Evolutionary conservation across 768 basidiomycete genomes (phyloP).

Genomic region (Roridomyces roridus): DNA sequence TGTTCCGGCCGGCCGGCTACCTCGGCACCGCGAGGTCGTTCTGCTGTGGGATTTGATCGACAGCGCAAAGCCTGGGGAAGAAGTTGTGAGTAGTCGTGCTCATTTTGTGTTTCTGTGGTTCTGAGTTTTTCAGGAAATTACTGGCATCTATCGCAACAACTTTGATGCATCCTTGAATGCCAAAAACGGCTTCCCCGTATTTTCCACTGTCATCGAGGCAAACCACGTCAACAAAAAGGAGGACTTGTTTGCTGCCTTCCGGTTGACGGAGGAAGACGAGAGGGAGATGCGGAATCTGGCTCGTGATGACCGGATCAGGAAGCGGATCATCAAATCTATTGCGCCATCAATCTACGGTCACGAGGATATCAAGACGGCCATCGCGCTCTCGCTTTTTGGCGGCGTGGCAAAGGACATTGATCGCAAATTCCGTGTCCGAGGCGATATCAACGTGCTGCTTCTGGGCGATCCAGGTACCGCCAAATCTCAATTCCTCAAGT

Average conservation of each 20-base stretch:
- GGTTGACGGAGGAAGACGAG: constrained; percentile 96
- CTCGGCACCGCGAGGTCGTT: constrained; percentile 95
- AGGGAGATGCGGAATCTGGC: constrained; percentile 87
- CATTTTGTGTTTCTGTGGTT: neutral
- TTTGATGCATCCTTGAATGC: constrained; percentile 98
- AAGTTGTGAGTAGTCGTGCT: constrained; percentile 69
- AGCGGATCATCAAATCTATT: constrained; percentile 97
- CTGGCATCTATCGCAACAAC: constrained; percentile 98
- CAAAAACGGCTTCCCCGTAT: constrained; percentile 99
- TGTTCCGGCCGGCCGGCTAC: constrained; percentile 96
- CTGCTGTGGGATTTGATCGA: constrained; percentile 98
- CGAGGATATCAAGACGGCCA: constrained; percentile 97
- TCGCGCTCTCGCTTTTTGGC: constrained; percentile 94
- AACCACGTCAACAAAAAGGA: constrained; percentile 99
- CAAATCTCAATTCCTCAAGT: constrained; percentile 98
- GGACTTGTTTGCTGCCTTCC: constrained; percentile 97
- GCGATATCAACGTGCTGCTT: constrained; percentile 96
- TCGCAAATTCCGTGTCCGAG: constrained; percentile 93
- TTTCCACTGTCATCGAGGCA: constrained; percentile 97
- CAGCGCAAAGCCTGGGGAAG: constrained; percentile 97
- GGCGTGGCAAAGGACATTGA: constrained; percentile 97
- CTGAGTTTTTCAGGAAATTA: constrained; percentile 77
- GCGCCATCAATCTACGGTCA: constrained; percentile 99
- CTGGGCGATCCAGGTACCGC: constrained; percentile 99
- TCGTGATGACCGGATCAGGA: constrained; percentile 92